Base-by-base conservation (phyloP, 805 yeast species). In the Clavispora santaluciae region DNA sequence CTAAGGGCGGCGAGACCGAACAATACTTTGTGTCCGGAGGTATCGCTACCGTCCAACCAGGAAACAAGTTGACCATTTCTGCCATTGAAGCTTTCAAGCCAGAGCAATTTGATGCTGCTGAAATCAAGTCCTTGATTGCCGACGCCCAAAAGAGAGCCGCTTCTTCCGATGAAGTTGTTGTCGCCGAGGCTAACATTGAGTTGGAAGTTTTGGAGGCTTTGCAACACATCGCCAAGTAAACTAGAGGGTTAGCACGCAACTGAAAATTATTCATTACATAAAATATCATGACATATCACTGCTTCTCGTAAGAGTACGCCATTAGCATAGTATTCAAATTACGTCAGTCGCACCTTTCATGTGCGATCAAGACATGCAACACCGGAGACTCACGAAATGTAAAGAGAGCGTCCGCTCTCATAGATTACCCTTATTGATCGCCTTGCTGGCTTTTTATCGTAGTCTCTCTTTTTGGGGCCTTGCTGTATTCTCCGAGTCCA, bases 11-110 rank as follows among this genome's bases (percentile, higher is more conserved):
- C 46, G 85, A 85, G 57, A 67, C 84, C 51, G 72, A 79, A 63
- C 87, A 86, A 69, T 91, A 68, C 76, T 93, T 91, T 57, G 89
- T 91, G 53, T 79, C 95, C 48, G 98, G 98, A 53, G 99, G 99
- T 55, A 86, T 91, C 60, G 98, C 96, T 46, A 80, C 95, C 43
- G 95, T 93, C 52, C 90, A 86, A 66, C 97, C 96, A 70, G 95
- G 87, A 60, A 89, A 96, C 54, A 77, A 83, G 56, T 76, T 93
- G 64, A 81, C 86, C 61, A 83, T 93, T 67, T 85, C 93, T 61
- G 90, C 97, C 51, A 84, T 88, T 57, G 99, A 93, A 75, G 99
- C 98, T 33, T 87, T 80, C 74, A 86, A 93, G 61, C 76, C 93
- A 56, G 91, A 88, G 50, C 81, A 87, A 48, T 88, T 91, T 71